Evolutionary conservation across 495 filamentous ascomycete species (phyloP).

Genomic region (Podospora didyma): DNA sequence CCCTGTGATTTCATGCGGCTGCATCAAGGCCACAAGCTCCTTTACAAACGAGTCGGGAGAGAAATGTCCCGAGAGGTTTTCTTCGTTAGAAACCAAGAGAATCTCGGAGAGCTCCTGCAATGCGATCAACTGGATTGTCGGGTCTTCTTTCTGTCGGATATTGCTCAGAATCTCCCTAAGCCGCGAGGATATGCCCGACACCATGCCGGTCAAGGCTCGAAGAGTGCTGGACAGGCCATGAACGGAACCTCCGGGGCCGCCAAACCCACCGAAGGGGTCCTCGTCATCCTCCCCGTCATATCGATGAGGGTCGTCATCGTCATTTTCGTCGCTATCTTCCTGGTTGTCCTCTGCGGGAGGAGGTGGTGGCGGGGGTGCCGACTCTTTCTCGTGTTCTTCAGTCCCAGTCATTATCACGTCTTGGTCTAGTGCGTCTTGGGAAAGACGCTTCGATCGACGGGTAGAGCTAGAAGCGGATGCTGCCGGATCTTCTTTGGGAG

Average conservation of each 20-base stretch:
- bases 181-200: conserved; percentile 74
- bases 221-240: conserved; percentile 74
- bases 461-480: conserved; percentile 39
- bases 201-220: conserved; percentile 83
- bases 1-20: conserved; percentile 74
- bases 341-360: conserved; percentile 48
- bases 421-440: conserved; percentile 48
- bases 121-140: conserved; percentile 84
- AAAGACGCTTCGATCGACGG: conserved; percentile 50
- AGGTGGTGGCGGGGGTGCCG: conserved; percentile 37
- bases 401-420: conserved; percentile 53
- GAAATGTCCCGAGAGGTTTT: conserved; percentile 94
- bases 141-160: conserved; percentile 81
- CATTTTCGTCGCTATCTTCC: conserved; percentile 44
- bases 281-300: conserved; percentile 54
- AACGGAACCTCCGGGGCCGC: conserved; percentile 57
- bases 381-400: conserved; percentile 59
- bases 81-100: conserved; percentile 89
- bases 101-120: conserved; percentile 92
- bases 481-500: conserved; percentile 13
- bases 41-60: conserved; percentile 92
- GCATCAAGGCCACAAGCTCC: conserved; percentile 89
- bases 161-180: conserved; percentile 81
- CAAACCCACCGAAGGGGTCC: conserved; percentile 77
- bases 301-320: conserved; percentile 45